Conservation (phyloP, 768 basidiomycete species). For the Asterophora parasitica region DNA sequence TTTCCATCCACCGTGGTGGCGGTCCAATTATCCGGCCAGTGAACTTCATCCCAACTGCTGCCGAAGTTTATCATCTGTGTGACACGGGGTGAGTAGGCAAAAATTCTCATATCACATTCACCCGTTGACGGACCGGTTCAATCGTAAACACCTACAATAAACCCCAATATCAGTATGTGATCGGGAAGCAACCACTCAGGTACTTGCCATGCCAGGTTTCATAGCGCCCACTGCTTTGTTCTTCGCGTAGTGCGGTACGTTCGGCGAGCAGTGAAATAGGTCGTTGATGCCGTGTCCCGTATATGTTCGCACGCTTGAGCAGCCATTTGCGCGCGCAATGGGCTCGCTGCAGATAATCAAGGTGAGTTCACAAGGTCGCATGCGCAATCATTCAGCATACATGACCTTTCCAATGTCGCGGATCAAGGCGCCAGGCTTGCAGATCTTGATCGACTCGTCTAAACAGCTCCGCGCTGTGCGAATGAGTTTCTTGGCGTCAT, state of each 20-base stretch:
- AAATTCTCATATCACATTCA: not conserved
- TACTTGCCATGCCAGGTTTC: constrained; percentile 89
- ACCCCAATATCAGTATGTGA: constrained; percentile 1
- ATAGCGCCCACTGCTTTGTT: constrained; percentile 91
- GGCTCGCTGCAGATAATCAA: constrained; percentile 58
- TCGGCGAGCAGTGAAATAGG: constrained; percentile 81
- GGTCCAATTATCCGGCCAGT: constrained; percentile 97
- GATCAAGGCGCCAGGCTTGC: constrained; percentile 90
- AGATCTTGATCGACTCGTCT: constrained; percentile 86
- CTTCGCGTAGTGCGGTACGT: constrained; percentile 92
- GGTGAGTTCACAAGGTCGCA: constrained; percentile 1
- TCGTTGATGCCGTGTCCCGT: constrained; percentile 89
- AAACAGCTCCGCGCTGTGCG: constrained; percentile 76
- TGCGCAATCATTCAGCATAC: constrained; percentile 36
- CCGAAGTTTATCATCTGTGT: constrained; percentile 91
- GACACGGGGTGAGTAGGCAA: constrained; percentile 1
- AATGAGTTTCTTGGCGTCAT: constrained; percentile 79
- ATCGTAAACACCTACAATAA: constrained; percentile 59
- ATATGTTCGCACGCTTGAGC: constrained; percentile 88
- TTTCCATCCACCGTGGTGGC: constrained; percentile 90
- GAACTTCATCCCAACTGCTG: constrained; percentile 64
- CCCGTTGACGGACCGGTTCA: constrained; percentile 53
- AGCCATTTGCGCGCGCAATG: constrained; percentile 75
- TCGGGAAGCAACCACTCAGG: not conserved
- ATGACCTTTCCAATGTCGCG: constrained; percentile 85